These are phyloP conservation scores for Platanthera zijinensis DNA, from an alignment of 106 monocot species.

Conservation along the genomic window DNA sequence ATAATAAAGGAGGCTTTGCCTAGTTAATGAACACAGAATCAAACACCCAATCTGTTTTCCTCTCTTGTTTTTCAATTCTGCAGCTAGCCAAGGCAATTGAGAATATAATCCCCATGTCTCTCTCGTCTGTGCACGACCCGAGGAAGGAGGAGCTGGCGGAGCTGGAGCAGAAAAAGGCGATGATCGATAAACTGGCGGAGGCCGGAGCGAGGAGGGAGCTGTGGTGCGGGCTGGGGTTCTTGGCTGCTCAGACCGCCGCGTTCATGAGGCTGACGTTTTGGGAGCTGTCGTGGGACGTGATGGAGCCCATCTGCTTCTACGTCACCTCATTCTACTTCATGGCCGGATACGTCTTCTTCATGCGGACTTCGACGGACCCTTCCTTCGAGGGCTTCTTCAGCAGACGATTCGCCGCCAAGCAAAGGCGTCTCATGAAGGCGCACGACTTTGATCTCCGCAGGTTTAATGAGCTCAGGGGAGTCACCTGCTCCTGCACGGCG, in stretches of 20 bases:
- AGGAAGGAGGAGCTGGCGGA: slow-evolving; percentile 16
- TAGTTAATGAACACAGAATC: too few relatives aligned
- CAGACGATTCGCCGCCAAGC: slow-evolving; percentile 26
- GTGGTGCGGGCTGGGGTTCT: slow-evolving; percentile 34
- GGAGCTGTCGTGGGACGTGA: slow-evolving; percentile 62
- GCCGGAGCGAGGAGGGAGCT: slow-evolving; percentile 22
- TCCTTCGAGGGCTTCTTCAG: slow-evolving; percentile 43
- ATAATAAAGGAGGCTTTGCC: too few relatives aligned
- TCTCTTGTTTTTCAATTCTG: not conserved
- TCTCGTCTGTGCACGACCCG: not conserved
- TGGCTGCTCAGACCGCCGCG: slow-evolving; percentile 30
- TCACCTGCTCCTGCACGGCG: not conserved
- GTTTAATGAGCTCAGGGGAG: slow-evolving; percentile 18
- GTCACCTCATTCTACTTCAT: slow-evolving; percentile 40
- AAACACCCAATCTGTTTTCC: too few relatives aligned
- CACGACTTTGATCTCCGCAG: slow-evolving; percentile 16
- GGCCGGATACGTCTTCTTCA: slow-evolving; percentile 40
- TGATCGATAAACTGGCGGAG: slow-evolving; percentile 31
- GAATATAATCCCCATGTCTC: slow-evolving; percentile 16
- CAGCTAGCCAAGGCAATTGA: slow-evolving; percentile 26
- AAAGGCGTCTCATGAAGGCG: slow-evolving; percentile 23
- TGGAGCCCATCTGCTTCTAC: slow-evolving; percentile 64
- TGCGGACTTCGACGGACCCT: slow-evolving; percentile 33
- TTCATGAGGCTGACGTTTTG: slow-evolving; percentile 60
- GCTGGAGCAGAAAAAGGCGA: slow-evolving; percentile 34